Evolutionary conservation across 495 filamentous ascomycete genomes (phyloP), one percentile per base, ranked within the genome.

Genomic region (Aspergillus homomorphus): DNA sequence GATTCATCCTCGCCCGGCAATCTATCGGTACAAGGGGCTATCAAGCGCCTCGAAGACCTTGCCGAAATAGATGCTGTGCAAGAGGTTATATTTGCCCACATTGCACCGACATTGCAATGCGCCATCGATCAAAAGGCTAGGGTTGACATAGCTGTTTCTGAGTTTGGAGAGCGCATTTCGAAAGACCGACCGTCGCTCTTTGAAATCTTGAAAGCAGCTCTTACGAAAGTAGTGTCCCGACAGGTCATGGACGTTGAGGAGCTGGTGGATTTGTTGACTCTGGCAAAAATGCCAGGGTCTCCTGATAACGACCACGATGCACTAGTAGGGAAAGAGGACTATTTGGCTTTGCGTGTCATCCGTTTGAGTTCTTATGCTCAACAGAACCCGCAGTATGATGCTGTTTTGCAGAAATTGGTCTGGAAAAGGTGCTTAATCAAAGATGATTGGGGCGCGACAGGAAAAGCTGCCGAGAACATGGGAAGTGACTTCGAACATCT

Each of bases 391-490:
- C 80, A 80, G 2, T 80, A 82, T 33, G 69, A 77, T 42, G 76
- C 84, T 30, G 71, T 80, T 49, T 72, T 85, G 44, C 82, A 87
- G 62, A 85, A 83, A 38, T 78, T 93, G 24, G 87, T 96, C 54
- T 96, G 92, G 91, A 84, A 91, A 61, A 84, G 92, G 41, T 89
- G 89, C 64, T 84, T 86, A 59, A 80, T 91, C 53, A 82, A 82
- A 46, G 90, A 96, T 65, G 83, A 96, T 66, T 96, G 90, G 89
- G 77, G 78, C 48, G 70, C 63, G 23, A 73, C 87, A 14, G 69
- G 69, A 10, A 70, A 64, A 22, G 66, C 63, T 20, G 69, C 68
- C 0, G 70, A 74, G 38, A 55, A 59, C 42, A 62, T 64, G 23
- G 69, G 67, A 52, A 64, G 59, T 38, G 61, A 66, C 28, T 56